These are phyloP conservation scores for Suhomyces emberorum DNA, from an alignment of 805 yeast species.

Conservation along the genomic window DNA sequence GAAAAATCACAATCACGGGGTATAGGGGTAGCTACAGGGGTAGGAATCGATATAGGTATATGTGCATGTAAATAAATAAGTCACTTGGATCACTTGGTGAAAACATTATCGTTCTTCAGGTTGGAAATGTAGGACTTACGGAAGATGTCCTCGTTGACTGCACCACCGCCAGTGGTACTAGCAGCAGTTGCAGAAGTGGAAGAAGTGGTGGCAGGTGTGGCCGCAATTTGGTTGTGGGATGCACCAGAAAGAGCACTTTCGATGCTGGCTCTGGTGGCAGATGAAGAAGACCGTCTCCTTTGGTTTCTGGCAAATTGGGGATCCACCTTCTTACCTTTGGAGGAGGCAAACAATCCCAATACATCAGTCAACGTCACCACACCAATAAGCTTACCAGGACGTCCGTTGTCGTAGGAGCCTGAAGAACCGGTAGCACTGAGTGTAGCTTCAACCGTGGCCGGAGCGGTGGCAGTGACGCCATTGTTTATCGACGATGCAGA, in stretches of 20 bases:
- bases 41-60: not conserved
- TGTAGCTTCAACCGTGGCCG: conserved; percentile 21
- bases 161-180: conserved; percentile 2
- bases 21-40: too few species aligned
- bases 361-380: conserved; percentile 92
- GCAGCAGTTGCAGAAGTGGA: not conserved
- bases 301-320: conserved; percentile 87
- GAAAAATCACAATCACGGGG: too few species aligned
- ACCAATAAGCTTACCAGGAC: conserved; percentile 83
- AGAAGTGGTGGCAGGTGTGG: not conserved
- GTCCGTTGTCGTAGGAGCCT: conserved; percentile 30
- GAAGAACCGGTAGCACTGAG: conserved; percentile 8
- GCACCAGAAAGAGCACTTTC: conserved; percentile 4
- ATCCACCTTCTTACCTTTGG: conserved; percentile 65
- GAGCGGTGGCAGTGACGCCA: conserved; percentile 3
- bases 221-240: not conserved
- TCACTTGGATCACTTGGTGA: not conserved
- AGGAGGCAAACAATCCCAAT: conserved; percentile 70
- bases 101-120: conserved; percentile 2
- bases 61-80: not conserved
- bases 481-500: conserved; percentile 1
- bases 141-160: conserved; percentile 4
- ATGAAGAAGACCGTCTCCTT: conserved; percentile 61
- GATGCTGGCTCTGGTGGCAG: conserved; percentile 19
- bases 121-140: conserved; percentile 4